Evolutionary conservation across 2,329 filamentous ascomycete genomes (phyloP).

Genomic region (Xylariaceae sp.): DNA sequence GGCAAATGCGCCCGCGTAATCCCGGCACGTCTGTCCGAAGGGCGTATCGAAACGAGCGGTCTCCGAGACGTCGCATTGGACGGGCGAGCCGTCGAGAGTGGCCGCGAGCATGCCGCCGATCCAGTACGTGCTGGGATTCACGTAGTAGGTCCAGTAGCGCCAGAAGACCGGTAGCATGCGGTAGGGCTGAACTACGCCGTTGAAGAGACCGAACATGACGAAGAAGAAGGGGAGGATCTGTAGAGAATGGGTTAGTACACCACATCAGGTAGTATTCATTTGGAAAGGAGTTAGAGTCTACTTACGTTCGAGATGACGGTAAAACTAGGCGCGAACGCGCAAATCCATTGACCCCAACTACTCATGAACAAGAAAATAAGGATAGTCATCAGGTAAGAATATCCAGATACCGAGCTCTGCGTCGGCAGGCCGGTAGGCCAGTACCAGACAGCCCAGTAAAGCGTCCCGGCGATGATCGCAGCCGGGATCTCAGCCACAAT

Average conservation of each 20-base stretch:
- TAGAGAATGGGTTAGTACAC: background rate
- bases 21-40: constrained; percentile 65
- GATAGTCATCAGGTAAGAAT: constrained; percentile 79
- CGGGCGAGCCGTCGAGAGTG: constrained; percentile 59
- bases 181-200: constrained; percentile 77
- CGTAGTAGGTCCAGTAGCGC: constrained; percentile 74
- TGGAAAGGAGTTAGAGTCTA: too few relatives aligned
- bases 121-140: constrained; percentile 72
- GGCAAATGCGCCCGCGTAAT: constrained; percentile 70
- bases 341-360: constrained; percentile 85
- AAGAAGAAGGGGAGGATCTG: constrained; percentile 79
- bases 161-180: constrained; percentile 70
- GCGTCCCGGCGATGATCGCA: constrained; percentile 66
- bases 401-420: constrained; percentile 70
- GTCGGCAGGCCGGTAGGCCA: constrained; percentile 74
- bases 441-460: constrained; percentile 82
- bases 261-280: too few relatives aligned
- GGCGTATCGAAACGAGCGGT: constrained; percentile 64
- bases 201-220: constrained; percentile 78
- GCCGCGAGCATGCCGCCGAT: constrained; percentile 73
- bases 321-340: constrained; percentile 79
- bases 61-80: constrained; percentile 54
- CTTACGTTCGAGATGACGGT: constrained; percentile 75
- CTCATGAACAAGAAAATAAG: constrained; percentile 79
- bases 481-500: constrained; percentile 76